These are phyloP conservation scores for Neocallimastix lanati DNA, from an alignment of 192 early-diverging fungal genomes.

Conservation along the genomic window DNA sequence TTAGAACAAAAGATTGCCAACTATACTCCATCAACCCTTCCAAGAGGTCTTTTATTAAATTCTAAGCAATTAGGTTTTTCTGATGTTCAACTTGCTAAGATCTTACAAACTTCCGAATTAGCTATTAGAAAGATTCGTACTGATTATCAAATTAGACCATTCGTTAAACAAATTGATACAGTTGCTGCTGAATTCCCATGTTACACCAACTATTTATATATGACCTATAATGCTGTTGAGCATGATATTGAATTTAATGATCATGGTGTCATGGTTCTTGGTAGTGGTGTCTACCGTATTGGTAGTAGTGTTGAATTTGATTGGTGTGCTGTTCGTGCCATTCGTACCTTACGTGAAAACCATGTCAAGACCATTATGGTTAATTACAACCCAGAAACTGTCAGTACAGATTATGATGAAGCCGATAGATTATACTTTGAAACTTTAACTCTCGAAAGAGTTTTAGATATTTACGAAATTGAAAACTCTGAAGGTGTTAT, in stretches of 20 bases:
- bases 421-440: slow-evolving; percentile 96
- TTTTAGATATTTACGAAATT: slow-evolving; percentile 90
- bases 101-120: slow-evolving; percentile 67
- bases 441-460: slow-evolving; percentile 78
- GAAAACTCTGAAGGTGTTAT: slow-evolving; percentile 75
- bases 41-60: slow-evolving; percentile 26
- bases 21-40: slow-evolving; percentile 42
- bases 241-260: slow-evolving; percentile 87
- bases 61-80: slow-evolving; percentile 97
- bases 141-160: slow-evolving; percentile 68
- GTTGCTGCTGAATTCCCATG: slow-evolving; percentile 97
- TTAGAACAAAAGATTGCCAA: slow-evolving; percentile 42
- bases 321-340: slow-evolving; percentile 94
- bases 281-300: slow-evolving; percentile 95
- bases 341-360: slow-evolving; percentile 74
- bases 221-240: slow-evolving; percentile 87
- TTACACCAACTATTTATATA: slow-evolving; percentile 95
- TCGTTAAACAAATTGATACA: slow-evolving; percentile 97
- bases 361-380: slow-evolving; percentile 93
- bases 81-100: slow-evolving; percentile 64
- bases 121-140: slow-evolving; percentile 64
- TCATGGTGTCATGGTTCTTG: slow-evolving; percentile 89
- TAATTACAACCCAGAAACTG: slow-evolving; percentile 99
- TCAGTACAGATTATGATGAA: slow-evolving; percentile 99
- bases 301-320: slow-evolving; percentile 97